These are phyloP conservation scores for Brachypodium distachyon DNA, from an alignment of 202 grass and related monocot genomes.

Conservation along the genomic window DNA sequence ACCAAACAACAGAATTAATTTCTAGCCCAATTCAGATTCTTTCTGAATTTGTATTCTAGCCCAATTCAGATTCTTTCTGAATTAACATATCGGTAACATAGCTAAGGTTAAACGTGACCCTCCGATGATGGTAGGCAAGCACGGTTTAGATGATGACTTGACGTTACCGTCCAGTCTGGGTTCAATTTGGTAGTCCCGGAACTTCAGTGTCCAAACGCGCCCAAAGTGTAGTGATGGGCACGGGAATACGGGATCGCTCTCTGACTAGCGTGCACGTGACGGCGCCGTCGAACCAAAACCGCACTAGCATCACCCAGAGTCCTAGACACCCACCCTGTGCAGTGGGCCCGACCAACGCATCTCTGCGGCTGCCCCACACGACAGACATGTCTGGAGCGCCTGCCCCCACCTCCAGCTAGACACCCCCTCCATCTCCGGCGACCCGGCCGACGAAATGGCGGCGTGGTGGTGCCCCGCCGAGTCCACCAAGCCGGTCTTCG, in stretches of 20 bases:
- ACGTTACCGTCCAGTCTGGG: too few species aligned
- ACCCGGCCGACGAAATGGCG: conserved; percentile 26
- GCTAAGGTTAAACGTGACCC: too few species aligned
- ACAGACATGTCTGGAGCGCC: background rate
- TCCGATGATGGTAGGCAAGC: too few species aligned
- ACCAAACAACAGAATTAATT: too few species aligned
- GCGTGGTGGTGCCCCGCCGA: conserved; percentile 26
- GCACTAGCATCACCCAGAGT: too few species aligned
- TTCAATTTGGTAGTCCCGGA: background rate
- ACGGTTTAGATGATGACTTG: too few species aligned
- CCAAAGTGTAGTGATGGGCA: background rate
- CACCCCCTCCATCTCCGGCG: conserved; percentile 11
- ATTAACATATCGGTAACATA: too few species aligned
- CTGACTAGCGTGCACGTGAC: background rate
- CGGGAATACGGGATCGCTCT: background rate
- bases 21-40: too few species aligned
- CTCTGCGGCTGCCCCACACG: background rate
- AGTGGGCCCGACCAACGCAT: background rate
- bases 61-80: too few species aligned
- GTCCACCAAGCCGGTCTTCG: conserved; percentile 50
- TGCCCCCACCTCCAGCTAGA: conserved; percentile 13
- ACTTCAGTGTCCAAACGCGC: background rate
- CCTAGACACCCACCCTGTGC: background rate
- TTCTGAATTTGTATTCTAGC: too few species aligned
- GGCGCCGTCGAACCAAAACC: background rate